These are phyloP conservation scores for Candida gorgasii DNA, from an alignment of 805 yeast genomes.

Conservation along the genomic window DNA sequence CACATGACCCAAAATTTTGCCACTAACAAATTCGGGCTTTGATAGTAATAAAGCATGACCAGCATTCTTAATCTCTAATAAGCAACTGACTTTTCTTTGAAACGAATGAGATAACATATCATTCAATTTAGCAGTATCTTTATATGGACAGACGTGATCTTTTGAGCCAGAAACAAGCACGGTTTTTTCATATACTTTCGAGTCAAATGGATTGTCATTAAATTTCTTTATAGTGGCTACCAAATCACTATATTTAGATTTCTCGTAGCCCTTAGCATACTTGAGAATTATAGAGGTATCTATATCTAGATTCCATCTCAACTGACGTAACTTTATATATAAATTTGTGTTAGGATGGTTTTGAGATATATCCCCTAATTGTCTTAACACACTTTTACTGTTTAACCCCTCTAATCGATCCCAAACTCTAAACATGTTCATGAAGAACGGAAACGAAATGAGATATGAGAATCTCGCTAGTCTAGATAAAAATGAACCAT, in stretches of 20 bases:
- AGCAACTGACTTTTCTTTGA: conserved; percentile 29
- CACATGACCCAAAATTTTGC: conserved; percentile 58
- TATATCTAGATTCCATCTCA: conserved; percentile 71
- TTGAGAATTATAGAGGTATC: conserved; percentile 53
- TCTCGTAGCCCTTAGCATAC: conserved; percentile 52
- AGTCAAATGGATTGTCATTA: conserved; percentile 32
- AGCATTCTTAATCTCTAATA: conserved; percentile 45
- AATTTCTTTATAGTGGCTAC: conserved; percentile 36
- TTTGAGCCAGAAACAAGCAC: conserved; percentile 59
- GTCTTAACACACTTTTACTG: conserved; percentile 61
- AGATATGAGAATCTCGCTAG: conserved; percentile 27
- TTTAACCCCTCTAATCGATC: conserved; percentile 65
- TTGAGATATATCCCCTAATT: conserved; percentile 34
- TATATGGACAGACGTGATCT: conserved; percentile 57
- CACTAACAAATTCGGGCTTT: conserved; percentile 64
- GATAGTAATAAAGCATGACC: conserved; percentile 69
- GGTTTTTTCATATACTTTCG: conserved; percentile 40
- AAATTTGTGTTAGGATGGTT: conserved; percentile 16
- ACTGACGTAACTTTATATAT: conserved; percentile 53
- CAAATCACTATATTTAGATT: conserved; percentile 47
- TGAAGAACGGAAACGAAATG: conserved; percentile 43
- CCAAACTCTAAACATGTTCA: conserved; percentile 54
- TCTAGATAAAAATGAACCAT: conserved; percentile 1
- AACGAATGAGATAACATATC: conserved; percentile 24
- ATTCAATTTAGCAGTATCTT: conserved; percentile 30